phyloP scores from a whole-genome alignment of 1,139 yeast species.

The Kodamaea fungicola region DNA sequence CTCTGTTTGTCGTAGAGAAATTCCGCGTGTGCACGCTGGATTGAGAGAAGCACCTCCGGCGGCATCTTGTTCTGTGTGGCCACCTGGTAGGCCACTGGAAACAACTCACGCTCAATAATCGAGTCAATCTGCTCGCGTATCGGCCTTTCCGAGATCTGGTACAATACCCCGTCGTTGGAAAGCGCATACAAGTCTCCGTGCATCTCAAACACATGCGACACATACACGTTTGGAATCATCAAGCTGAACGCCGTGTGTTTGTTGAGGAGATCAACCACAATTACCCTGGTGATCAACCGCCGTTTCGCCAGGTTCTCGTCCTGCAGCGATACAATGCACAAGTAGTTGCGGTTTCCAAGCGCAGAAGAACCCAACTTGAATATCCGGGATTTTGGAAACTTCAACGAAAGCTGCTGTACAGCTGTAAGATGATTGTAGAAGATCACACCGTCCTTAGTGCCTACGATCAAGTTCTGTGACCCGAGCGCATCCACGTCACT shows the following conservation, averaged over 20 bases:
- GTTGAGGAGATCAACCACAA: constrained; percentile 65
- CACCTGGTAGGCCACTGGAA: constrained; percentile 66
- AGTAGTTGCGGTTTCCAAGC: constrained; percentile 36
- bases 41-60: constrained; percentile 38
- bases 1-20: constrained; percentile 64
- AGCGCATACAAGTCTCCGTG: constrained; percentile 60
- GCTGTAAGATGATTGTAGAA: constrained; percentile 56
- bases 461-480: constrained; percentile 48
- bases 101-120: constrained; percentile 67
- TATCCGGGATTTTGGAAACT: constrained; percentile 55
- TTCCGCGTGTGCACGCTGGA: constrained; percentile 71
- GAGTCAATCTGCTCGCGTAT: constrained; percentile 66
- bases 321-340: constrained; percentile 53
- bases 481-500: constrained; percentile 37
- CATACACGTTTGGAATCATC: constrained; percentile 43
- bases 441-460: constrained; percentile 47
- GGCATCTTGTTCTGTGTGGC: constrained; percentile 50
- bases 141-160: constrained; percentile 64
- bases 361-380: constrained; percentile 27
- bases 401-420: constrained; percentile 56
- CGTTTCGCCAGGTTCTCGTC: constrained; percentile 20
- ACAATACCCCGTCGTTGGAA: constrained; percentile 73
- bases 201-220: constrained; percentile 49
- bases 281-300: constrained; percentile 41
- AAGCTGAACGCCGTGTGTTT: constrained; percentile 70